phyloP scores from a whole-genome alignment of 495 filamentous ascomycete genomes.

The Penicillium canescens region DNA sequence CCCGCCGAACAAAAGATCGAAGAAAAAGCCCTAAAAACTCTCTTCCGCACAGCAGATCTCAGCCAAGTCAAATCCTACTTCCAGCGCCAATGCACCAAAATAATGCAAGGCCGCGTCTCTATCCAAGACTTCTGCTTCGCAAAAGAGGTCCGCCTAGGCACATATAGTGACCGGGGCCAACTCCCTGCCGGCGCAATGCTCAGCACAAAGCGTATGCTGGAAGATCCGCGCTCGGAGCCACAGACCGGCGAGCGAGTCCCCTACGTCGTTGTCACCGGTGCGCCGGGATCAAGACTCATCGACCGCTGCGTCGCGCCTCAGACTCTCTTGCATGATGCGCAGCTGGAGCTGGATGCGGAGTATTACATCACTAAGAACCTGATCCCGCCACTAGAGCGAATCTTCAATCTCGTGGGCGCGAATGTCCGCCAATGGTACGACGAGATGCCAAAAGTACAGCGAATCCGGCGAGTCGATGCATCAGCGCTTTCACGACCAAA shows the following conservation, averaged over 20 bases:
- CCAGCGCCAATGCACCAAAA: slow-evolving; percentile 85
- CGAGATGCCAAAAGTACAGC: slow-evolving; percentile 90
- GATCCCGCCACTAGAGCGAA: slow-evolving; percentile 91
- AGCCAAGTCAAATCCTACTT: slow-evolving; percentile 91
- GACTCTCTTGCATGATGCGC: slow-evolving; percentile 70
- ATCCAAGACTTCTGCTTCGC: slow-evolving; percentile 97
- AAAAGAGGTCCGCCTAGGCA: slow-evolving; percentile 85
- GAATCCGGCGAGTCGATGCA: slow-evolving; percentile 59
- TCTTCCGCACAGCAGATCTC: slow-evolving; percentile 88
- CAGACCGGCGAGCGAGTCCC: slow-evolving; percentile 95
- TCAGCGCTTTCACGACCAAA: background rate
- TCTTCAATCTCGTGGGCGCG: slow-evolving; percentile 95
- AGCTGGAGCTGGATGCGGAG: slow-evolving; percentile 86
- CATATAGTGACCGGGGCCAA: slow-evolving; percentile 76
- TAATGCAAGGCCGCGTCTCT: slow-evolving; percentile 84
- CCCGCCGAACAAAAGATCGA: slow-evolving; percentile 97
- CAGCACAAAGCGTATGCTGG: slow-evolving; percentile 78
- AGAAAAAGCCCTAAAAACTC: slow-evolving; percentile 84
- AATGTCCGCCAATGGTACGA: slow-evolving; percentile 93
- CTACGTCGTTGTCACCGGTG: slow-evolving; percentile 88
- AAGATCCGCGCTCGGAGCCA: slow-evolving; percentile 83
- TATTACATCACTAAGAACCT: slow-evolving; percentile 97
- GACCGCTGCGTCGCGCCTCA: slow-evolving; percentile 91
- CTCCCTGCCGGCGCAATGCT: slow-evolving; percentile 88
- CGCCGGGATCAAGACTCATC: slow-evolving; percentile 79